phyloP scores from a whole-genome alignment of 2,329 filamentous ascomycete genomes.

The Fusarium sterilihyphosum region DNA sequence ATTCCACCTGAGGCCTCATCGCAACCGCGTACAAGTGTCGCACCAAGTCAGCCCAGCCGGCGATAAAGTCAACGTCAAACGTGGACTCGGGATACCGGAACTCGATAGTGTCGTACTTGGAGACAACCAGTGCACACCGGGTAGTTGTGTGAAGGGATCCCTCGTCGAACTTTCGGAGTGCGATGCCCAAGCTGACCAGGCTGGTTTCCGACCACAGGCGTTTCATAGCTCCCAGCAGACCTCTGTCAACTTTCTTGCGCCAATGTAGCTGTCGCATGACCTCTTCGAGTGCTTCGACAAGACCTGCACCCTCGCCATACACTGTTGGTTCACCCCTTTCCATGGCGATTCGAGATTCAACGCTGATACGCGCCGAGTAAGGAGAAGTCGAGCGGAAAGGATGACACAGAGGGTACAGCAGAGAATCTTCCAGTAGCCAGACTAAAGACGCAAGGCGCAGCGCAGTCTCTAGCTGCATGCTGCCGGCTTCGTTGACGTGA shows the following conservation, averaged over 20 bases:
- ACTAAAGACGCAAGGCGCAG: conserved; percentile 34
- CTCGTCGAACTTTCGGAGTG: conserved; percentile 37
- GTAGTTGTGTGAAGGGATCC: conserved; percentile 36
- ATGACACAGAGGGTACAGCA: conserved; percentile 40
- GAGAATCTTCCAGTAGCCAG: conserved; percentile 34
- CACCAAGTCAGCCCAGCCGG: conserved; percentile 39
- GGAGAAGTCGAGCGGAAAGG: conserved; percentile 33
- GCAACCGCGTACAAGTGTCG: conserved; percentile 39
- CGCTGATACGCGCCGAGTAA: conserved; percentile 29
- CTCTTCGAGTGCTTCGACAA: conserved; percentile 1
- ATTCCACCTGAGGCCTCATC: conserved; percentile 21
- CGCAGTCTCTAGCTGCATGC: conserved; percentile 30
- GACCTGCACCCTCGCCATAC: conserved; percentile 11
- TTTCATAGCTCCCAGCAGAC: conserved; percentile 20
- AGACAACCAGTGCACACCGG: conserved; percentile 39
- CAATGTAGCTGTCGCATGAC: conserved; percentile 5
- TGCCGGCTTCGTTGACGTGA: conserved; percentile 36
- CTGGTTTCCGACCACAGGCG: conserved; percentile 28
- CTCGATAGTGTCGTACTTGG: conserved; percentile 40
- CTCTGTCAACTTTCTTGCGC: conserved; percentile 17
- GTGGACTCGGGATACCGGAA: conserved; percentile 44
- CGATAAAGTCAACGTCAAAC: conserved; percentile 41
- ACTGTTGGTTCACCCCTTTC: neutral
- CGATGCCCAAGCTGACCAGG: conserved; percentile 12
- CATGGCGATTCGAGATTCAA: conserved; percentile 29